phyloP scores from a whole-genome alignment of 2,329 filamentous ascomycete genomes.

The Leptographium wingfieldii region DNA sequence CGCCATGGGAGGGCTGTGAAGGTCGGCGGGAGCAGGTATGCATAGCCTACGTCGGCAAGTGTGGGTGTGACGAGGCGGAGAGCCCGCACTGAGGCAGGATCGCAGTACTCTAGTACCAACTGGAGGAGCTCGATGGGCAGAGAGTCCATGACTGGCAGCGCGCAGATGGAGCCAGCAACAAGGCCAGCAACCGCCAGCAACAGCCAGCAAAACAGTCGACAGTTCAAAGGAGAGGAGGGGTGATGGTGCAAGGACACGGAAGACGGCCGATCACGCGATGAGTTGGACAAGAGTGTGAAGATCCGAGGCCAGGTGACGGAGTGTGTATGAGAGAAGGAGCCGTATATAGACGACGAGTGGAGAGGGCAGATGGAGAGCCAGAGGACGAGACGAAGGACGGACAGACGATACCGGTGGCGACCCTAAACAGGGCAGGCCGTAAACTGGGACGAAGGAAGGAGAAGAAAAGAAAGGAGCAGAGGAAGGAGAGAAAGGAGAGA shows the following conservation, averaged over 20 bases:
- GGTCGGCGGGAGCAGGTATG: conserved; percentile 26
- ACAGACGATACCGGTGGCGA: neutral
- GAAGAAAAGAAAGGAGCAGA: neutral
- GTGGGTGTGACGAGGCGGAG: conserved; percentile 27
- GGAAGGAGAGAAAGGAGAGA: neutral
- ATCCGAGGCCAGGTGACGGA: neutral
- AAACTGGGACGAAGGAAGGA: neutral
- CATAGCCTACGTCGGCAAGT: conserved; percentile 28
- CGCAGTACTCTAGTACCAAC: conserved; percentile 30
- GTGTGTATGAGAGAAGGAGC: neutral
- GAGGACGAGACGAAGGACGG: neutral
- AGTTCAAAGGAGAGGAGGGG: neutral
- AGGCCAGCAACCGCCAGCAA: neutral
- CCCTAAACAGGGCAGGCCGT: neutral
- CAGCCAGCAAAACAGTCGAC: neutral
- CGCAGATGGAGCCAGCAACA: neutral
- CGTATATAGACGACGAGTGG: neutral
- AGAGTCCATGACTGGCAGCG: conserved; percentile 15
- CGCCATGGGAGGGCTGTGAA: conserved; percentile 32
- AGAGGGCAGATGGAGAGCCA: neutral
- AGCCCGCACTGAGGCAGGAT: conserved; percentile 23
- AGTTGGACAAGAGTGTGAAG: neutral
- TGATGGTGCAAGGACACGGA: neutral
- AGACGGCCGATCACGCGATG: neutral
- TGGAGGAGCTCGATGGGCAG: conserved; percentile 19